Conservation (phyloP, 441 rosid genomes). For the Adansonia madagascariensis region DNA sequence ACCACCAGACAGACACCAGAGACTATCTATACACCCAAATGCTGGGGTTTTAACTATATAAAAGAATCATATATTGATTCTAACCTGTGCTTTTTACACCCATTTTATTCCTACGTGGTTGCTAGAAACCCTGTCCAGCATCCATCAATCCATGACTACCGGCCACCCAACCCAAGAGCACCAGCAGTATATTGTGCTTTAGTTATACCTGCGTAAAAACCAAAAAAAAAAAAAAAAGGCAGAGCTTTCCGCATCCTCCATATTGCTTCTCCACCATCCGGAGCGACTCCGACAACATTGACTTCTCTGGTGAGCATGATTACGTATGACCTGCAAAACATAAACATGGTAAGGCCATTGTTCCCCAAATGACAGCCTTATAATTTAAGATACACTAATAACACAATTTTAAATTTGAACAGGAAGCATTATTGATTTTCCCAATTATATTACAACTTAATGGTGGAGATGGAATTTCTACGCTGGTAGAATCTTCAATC, state of each 20-base stretch:
- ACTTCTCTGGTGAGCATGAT: conserved; percentile 76
- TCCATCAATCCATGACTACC: conserved; percentile 51
- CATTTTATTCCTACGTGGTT: conserved; percentile 45
- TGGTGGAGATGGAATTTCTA: neutral
- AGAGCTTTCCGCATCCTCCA: conserved; percentile 50
- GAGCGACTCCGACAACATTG: conserved; percentile 56
- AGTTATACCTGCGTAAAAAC: conserved; percentile 39
- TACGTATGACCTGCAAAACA: conserved; percentile 64
- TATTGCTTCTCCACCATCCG: conserved; percentile 48
- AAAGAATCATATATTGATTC: conserved; percentile 87
- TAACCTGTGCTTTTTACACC: conserved; percentile 38
- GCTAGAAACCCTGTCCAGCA: conserved; percentile 55
- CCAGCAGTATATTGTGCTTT: conserved; percentile 33
- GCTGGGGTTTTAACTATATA: conserved; percentile 45
- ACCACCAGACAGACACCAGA: conserved; percentile 54
- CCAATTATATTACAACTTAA: neutral
- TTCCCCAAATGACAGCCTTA: neutral
- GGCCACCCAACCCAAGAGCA: conserved; percentile 47
- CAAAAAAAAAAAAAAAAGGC: conserved; percentile 28
- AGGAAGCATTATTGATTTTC: neutral
- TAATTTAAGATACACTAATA: conserved; percentile 3
- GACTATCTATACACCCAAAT: conserved; percentile 56
- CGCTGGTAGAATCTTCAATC: neutral
- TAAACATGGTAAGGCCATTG: conserved; percentile 3
- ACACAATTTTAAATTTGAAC: neutral